A percentile compares a stretch with the other conserved stretches of the same genome.
Evolutionary conservation across 202 grass and related monocot genomes (phyloP).

Genomic region (Setaria viridis): DNA sequence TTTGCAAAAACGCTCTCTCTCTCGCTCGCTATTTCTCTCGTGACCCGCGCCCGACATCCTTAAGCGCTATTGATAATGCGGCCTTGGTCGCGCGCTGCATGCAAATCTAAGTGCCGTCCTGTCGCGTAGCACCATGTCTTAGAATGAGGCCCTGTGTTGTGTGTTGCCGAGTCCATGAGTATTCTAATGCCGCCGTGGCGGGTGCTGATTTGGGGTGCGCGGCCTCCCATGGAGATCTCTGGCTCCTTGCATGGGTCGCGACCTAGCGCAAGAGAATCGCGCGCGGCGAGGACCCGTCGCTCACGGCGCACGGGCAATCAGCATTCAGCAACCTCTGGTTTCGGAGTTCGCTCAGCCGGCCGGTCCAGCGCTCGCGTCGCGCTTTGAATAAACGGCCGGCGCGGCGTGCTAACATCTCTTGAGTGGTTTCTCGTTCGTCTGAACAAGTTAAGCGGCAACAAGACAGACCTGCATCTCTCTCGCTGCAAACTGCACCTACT

Average conservation of each 20-base stretch:
- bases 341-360: slow-evolving; percentile 22
- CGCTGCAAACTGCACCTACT: slow-evolving; percentile 10
- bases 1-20: slow-evolving; percentile 48
- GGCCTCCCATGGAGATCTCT: slow-evolving; percentile 49
- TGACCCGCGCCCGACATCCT: slow-evolving; percentile 76
- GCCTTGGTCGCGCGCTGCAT: slow-evolving; percentile 64
- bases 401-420: slow-evolving; percentile 7
- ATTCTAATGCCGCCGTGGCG: slow-evolving; percentile 49
- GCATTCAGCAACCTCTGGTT: neutral
- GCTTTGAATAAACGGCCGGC: slow-evolving; percentile 34
- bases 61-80: slow-evolving; percentile 69
- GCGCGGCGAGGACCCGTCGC: slow-evolving; percentile 40
- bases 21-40: slow-evolving; percentile 30
- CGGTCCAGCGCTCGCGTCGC: neutral
- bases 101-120: slow-evolving; percentile 89
- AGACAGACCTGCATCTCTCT: slow-evolving; percentile 47
- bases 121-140: slow-evolving; percentile 93
- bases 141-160: slow-evolving; percentile 63
- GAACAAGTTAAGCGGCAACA: slow-evolving; percentile 59
- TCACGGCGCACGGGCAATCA: slow-evolving; percentile 27
- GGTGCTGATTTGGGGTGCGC: slow-evolving; percentile 52
- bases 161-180: slow-evolving; percentile 40
- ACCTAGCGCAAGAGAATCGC: slow-evolving; percentile 61
- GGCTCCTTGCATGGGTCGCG: slow-evolving; percentile 65
- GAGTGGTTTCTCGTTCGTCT: neutral